A percentile compares a stretch with the other conserved stretches of the same genome.
Evolutionary conservation across 345 rosid species (phyloP).

Genomic region (thale cress (Arabidopsis thaliana)): DNA sequence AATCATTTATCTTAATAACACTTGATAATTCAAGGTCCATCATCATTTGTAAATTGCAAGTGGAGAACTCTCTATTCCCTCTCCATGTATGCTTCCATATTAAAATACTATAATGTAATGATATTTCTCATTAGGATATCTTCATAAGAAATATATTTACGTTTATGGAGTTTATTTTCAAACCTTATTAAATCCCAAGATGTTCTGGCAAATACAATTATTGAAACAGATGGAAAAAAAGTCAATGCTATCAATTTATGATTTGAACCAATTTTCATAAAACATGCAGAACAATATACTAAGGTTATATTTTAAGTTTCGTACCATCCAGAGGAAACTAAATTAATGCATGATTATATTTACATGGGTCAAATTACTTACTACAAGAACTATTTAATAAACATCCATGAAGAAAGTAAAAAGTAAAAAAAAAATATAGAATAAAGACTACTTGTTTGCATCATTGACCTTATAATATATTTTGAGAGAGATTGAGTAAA

Average conservation of each 20-base stretch:
- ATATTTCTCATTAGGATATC: slow-evolving; percentile 31
- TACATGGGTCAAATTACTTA: slow-evolving; percentile 21
- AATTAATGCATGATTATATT: background rate
- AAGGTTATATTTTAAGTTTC: background rate
- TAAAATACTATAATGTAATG: slow-evolving; percentile 25
- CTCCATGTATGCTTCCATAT: slow-evolving; percentile 15
- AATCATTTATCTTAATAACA: slow-evolving; percentile 37
- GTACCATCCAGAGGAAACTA: slow-evolving; percentile 2
- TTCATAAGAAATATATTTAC: slow-evolving; percentile 14
- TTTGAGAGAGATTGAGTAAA: slow-evolving; percentile 29
- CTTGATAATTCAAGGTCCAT: slow-evolving; percentile 40
- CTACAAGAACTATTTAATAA: background rate
- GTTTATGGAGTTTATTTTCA: slow-evolving; percentile 14
- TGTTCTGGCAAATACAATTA: slow-evolving; percentile 38
- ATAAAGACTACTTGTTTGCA: slow-evolving; percentile 29
- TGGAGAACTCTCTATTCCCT: slow-evolving; percentile 42
- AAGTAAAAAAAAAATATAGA: background rate
- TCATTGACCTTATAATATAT: slow-evolving; percentile 38
- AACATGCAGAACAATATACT: slow-evolving; percentile 17
- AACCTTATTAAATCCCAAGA: slow-evolving; percentile 32
- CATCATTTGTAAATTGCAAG: slow-evolving; percentile 46
- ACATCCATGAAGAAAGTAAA: slow-evolving; percentile 20
- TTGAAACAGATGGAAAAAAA: slow-evolving; percentile 21
- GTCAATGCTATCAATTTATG: slow-evolving; percentile 22
- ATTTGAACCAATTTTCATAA: slow-evolving; percentile 15